phyloP scores from a whole-genome alignment of 768 basidiomycete species.

The Fomitopsis pulvina region DNA sequence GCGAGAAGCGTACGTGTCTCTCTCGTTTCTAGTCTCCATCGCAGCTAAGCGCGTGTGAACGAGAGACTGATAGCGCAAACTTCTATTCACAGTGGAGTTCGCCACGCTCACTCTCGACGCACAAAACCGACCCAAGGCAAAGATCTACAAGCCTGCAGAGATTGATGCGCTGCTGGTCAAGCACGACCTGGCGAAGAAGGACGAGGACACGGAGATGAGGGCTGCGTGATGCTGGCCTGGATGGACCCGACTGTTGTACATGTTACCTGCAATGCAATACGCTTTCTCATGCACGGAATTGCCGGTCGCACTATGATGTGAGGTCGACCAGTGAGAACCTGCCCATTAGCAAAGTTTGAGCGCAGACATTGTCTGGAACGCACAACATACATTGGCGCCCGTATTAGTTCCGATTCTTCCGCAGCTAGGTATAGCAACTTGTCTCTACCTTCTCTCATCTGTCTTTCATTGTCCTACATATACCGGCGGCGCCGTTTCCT shows the following conservation, averaged over 20 bases:
- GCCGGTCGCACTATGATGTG: too few relatives aligned
- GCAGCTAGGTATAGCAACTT: not conserved
- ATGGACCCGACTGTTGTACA: slow-evolving; percentile 5
- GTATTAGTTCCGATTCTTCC: not conserved
- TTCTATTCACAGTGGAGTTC: slow-evolving; percentile 71
- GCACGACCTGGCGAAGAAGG: slow-evolving; percentile 83
- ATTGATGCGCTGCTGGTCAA: slow-evolving; percentile 76
- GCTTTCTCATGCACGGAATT: not conserved
- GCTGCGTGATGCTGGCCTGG: slow-evolving; percentile 15
- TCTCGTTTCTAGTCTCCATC: slow-evolving; percentile 2
- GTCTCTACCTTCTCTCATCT: not conserved
- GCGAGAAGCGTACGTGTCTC: slow-evolving; percentile 78
- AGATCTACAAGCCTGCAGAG: slow-evolving; percentile 87
- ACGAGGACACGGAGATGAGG: slow-evolving; percentile 79
- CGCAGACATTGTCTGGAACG: not conserved
- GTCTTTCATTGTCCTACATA: not conserved
- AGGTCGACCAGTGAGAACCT: not conserved
- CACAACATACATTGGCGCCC: not conserved
- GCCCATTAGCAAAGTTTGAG: not conserved
- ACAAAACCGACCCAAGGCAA: slow-evolving; percentile 71
- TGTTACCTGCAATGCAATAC: not conserved
- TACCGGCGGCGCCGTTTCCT: not conserved
- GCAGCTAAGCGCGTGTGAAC: not conserved
- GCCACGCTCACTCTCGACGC: slow-evolving; percentile 88
- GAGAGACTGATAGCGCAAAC: slow-evolving; percentile 1